These are phyloP conservation scores for Phytophthora boehmeriae DNA, from an alignment of 352 stramenopile genomes.

Conservation along the genomic window DNA sequence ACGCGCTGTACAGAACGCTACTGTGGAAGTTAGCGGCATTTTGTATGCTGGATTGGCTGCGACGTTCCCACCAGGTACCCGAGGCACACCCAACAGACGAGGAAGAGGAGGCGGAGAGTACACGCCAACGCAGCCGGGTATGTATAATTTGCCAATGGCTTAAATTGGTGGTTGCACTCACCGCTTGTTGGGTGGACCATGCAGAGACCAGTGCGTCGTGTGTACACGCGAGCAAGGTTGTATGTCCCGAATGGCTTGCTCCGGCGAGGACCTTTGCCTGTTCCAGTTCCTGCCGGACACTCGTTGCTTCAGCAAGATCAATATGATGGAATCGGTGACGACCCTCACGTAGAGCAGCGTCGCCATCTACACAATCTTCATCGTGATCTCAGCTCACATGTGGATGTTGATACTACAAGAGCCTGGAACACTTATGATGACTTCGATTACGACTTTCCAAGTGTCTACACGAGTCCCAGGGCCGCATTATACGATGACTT, in stretches of 20 bases:
- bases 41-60: constrained; percentile 49
- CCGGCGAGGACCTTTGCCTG: constrained; percentile 26
- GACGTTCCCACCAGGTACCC: constrained; percentile 11
- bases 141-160: not conserved
- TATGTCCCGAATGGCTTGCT: constrained; percentile 30
- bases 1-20: constrained; percentile 39
- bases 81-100: constrained; percentile 25
- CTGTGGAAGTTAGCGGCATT: constrained; percentile 61
- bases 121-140: constrained; percentile 35
- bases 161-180: not conserved
- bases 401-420: constrained; percentile 10
- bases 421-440: constrained; percentile 28
- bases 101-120: constrained; percentile 40
- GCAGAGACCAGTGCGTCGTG: constrained; percentile 22
- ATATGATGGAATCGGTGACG: not conserved
- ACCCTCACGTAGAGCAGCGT: constrained; percentile 10
- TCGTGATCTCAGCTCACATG: constrained; percentile 3
- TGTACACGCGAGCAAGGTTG: constrained; percentile 26
- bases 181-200: not conserved
- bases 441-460: constrained; percentile 35
- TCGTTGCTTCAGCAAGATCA: constrained; percentile 18
- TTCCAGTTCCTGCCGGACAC: constrained; percentile 26
- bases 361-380: constrained; percentile 16
- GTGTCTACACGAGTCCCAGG: constrained; percentile 13
- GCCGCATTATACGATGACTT: constrained; percentile 28